These are phyloP conservation scores for Boletellus ananas DNA, from an alignment of 768 basidiomycete genomes.

Conservation along the genomic window DNA sequence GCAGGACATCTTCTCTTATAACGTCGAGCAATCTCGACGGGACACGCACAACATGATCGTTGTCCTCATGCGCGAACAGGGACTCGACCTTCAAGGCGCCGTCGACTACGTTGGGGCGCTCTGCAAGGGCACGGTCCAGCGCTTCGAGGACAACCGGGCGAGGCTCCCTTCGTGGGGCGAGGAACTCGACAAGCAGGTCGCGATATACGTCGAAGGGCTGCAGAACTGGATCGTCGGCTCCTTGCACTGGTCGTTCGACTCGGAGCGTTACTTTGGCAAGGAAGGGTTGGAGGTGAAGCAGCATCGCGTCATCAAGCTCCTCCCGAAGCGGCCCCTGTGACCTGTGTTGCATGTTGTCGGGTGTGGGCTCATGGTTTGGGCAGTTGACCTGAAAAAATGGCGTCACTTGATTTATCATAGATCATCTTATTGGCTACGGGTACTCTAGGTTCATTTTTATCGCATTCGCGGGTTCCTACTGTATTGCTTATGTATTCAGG, in stretches of 20 bases:
- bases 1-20: conserved; percentile 74
- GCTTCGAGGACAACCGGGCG: conserved; percentile 45
- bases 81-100: conserved; percentile 55
- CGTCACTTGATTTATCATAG: conserved; percentile 3
- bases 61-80: conserved; percentile 63
- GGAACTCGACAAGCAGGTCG: conserved; percentile 56
- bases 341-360: not conserved
- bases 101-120: conserved; percentile 62
- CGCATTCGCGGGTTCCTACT: conserved; percentile 5
- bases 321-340: conserved; percentile 36
- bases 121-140: conserved; percentile 52
- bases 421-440: not conserved
- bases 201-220: conserved; percentile 56
- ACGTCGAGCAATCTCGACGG: conserved; percentile 65
- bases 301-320: conserved; percentile 48
- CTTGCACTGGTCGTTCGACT: conserved; percentile 70
- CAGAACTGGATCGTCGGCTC: conserved; percentile 72
- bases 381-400: too few species aligned
- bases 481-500: conserved; percentile 4
- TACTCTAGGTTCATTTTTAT: conserved; percentile 3
- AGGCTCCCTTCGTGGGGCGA: conserved; percentile 60
- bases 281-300: conserved; percentile 53
- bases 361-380: too few species aligned
- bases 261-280: conserved; percentile 64
- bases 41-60: conserved; percentile 71